Base-by-base conservation (phyloP, 495 filamentous ascomycete genomes). In the Achaetomiella virescens region DNA sequence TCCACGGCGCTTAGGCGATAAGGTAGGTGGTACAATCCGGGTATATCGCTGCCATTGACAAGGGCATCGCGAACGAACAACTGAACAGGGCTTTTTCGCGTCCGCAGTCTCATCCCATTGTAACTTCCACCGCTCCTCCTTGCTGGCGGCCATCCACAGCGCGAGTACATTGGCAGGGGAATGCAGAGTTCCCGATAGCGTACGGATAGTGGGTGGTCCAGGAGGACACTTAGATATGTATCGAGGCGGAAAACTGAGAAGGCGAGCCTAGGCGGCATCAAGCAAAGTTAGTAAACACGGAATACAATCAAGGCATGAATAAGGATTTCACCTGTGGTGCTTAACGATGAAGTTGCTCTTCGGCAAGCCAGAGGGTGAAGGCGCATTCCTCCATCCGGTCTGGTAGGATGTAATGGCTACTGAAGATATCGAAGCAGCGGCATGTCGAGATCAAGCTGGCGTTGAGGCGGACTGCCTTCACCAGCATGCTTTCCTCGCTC, bases 321-420 rank as follows among this genome's bases (percentile, higher is more conserved):
- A n/a, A n/a, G n/a, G n/a, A n/a, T n/a, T n/a, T n/a, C n/a, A n/a
- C n/a, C n/a, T n/a, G n/a, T n/a, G n/a, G n/a, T n/a, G n/a, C n/a
- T n/a, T n/a, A 68, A 66, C 66, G 67, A 27, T 69, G 64, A 8
- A 69, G 41, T 52, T 71, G 65, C 27, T 71, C 68, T 38, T 69
- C 58, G 45, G 59, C 59, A n/a, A 68, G 55, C 68, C 68, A 71
- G 50, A 52, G 31, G n/a, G 22, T 29, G 59, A 65, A 43, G 50
- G 64, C 29, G 12, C 29, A 44, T 6, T 54, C 42, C n/a, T 57
- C 62, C 7, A 49, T 44, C 42, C 54, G 54, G 17, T 68, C 65
- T 8, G 58, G 57, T 20, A 59, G 45, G 15, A 56, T 52, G 17
- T 63, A 59, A 46, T 66, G 61, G 24, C 68, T 66, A 31, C 57